phyloP scores from a whole-genome alignment of 176 grass and related monocot species.

The Avena eriantha region DNA sequence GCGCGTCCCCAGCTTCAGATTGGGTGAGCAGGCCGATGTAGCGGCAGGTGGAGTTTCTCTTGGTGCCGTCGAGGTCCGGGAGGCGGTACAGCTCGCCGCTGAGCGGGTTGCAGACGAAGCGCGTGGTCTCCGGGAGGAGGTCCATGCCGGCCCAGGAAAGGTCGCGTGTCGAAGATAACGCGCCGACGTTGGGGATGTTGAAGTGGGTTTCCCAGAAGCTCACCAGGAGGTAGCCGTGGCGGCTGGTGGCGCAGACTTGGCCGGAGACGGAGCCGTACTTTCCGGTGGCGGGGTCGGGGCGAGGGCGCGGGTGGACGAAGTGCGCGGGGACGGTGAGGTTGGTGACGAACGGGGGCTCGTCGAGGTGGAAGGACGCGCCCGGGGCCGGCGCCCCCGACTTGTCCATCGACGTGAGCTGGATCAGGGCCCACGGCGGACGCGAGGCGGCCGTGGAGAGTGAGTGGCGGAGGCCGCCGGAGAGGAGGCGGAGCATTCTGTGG shows the following conservation, averaged over 20 bases:
- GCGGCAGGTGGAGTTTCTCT: no score
- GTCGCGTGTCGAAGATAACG: no score
- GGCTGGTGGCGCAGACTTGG: neutral
- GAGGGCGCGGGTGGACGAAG: slow-evolving; percentile 18
- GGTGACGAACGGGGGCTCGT: neutral
- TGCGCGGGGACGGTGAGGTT: slow-evolving; percentile 32
- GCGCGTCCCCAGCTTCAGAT: no score
- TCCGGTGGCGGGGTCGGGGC: neutral
- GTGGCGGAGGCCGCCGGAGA: neutral
- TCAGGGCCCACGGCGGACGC: slow-evolving; percentile 24
- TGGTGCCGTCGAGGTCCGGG: no score
- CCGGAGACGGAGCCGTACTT: neutral
- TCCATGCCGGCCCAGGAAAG: no score
- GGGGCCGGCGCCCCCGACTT: neutral
- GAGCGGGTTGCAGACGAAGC: no score
- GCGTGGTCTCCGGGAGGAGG: no score
- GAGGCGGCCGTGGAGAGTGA: slow-evolving; percentile 18
- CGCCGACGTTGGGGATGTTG: neutral
- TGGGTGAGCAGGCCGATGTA: no score
- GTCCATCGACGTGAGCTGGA: neutral
- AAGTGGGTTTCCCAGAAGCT: neutral
- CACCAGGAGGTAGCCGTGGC: slow-evolving; percentile 41
- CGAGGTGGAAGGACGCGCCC: neutral
- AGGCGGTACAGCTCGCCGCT: no score
- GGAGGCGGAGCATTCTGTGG: neutral